Evolutionary conservation across 1,139 yeast genomes (phyloP), one percentile per base, ranked within the genome.

Genomic region (Lodderomyces parapsilosis): DNA sequence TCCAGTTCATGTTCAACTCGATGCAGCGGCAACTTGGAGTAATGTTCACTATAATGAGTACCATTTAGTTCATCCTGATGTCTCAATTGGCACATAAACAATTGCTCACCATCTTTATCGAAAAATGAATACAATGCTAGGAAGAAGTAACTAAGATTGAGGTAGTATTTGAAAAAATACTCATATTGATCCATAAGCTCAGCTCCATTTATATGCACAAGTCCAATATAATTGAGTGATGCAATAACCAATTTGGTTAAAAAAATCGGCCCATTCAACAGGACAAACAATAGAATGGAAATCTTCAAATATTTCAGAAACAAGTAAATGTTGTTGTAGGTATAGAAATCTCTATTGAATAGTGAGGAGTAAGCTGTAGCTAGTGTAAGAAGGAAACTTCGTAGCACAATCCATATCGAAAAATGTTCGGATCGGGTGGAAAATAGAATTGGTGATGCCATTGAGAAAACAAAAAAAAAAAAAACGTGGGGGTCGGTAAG

Each of bases 361-460:
- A 77, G 56, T 1, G 79, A 73, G 30, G 82, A 55, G 48, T 70
- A 75, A 2, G 69, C 66, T 3, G 83, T 81, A 6, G 77, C 58
- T 6, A 75, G 42, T 0, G 80, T 77, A 41, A 80, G 60, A 56
- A 80, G 83, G 23, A 75, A 50, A 0, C 86, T 85, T n/a, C 83
- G 63, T 11, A 75, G 48, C 15, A 80, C 66, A 0, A 81, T 71
- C 46, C 69, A 49, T 1, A 67, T 37, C 1, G 82, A 69, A 51
- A 79, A 77, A 17, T 56, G 46, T 15, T 52, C 52, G 1, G 59
- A 53, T 9, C 60, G 55, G 14, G 53, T 53, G 6, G 63, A 58
- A 28, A 59, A 45, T 37, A 58, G 56, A 14, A 59, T 57, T 14
- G 63, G 63, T 11, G 63, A 59, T 14, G 62, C 58, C 62, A 58